Conservation (phyloP, 352 stramenopile genomes). For the Phytophthora europaea region DNA sequence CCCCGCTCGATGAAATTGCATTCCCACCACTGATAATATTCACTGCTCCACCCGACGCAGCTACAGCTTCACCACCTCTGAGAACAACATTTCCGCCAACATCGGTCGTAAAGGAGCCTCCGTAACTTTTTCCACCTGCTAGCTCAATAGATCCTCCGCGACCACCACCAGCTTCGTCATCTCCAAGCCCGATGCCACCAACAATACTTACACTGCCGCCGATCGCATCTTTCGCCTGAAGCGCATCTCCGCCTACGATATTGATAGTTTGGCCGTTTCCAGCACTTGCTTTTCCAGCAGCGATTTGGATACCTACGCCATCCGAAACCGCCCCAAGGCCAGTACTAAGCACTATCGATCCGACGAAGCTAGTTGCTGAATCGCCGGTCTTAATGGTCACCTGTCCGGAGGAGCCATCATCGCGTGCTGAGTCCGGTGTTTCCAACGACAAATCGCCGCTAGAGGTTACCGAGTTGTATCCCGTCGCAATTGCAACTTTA, state of each 20-base stretch:
- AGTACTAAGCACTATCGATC: slow-evolving; percentile 59
- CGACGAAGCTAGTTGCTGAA: slow-evolving; percentile 40
- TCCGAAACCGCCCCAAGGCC: slow-evolving; percentile 48
- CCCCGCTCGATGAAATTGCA: slow-evolving; percentile 56
- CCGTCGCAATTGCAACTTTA: slow-evolving; percentile 52
- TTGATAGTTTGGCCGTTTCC: slow-evolving; percentile 47
- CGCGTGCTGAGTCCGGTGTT: slow-evolving; percentile 48
- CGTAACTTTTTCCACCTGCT: slow-evolving; percentile 56
- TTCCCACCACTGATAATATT: slow-evolving; percentile 58
- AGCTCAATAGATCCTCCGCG: slow-evolving; percentile 54
- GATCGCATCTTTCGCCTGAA: slow-evolving; percentile 45
- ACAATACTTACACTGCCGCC: slow-evolving; percentile 49
- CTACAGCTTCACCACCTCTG: slow-evolving; percentile 47
- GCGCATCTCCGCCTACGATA: slow-evolving; percentile 52
- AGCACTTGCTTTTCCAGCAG: slow-evolving; percentile 45
- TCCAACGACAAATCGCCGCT: slow-evolving; percentile 55
- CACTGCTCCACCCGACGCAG: slow-evolving; percentile 57
- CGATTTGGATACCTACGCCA: slow-evolving; percentile 52
- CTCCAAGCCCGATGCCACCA: slow-evolving; percentile 51
- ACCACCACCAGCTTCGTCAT: slow-evolving; percentile 51
- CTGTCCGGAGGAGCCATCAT: slow-evolving; percentile 49
- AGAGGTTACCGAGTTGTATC: slow-evolving; percentile 47
- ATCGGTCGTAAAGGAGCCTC: slow-evolving; percentile 46
- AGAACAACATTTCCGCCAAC: slow-evolving; percentile 54
- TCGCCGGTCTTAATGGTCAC: slow-evolving; percentile 53